Percentiles rank a stretch among this genome's conserved stretches.
phyloP scores from a whole-genome alignment of 495 filamentous ascomycete genomes.

The Xylaria scruposa region DNA sequence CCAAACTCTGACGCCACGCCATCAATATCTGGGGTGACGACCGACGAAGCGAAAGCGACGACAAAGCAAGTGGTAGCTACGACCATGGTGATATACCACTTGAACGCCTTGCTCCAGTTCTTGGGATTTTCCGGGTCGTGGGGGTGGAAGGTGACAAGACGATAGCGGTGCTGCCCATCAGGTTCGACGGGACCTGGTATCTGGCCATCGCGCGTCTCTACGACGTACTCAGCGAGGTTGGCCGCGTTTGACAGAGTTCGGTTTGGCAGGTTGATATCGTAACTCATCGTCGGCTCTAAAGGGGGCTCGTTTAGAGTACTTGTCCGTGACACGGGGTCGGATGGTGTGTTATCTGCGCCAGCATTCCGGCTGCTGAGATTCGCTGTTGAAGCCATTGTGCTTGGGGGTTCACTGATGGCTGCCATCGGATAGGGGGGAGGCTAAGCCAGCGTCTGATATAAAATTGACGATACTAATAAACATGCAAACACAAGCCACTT shows the following conservation, averaged over 20 bases:
- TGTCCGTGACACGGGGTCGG: slow-evolving; percentile 2
- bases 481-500: neutral
- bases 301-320: slow-evolving; percentile 17
- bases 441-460: neutral
- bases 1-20: slow-evolving; percentile 65
- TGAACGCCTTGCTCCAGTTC: slow-evolving; percentile 68
- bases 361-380: neutral
- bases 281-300: slow-evolving; percentile 15
- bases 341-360: neutral
- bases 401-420: neutral
- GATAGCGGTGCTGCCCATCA: slow-evolving; percentile 64
- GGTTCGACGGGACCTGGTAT: slow-evolving; percentile 65
- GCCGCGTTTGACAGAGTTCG: slow-evolving; percentile 66
- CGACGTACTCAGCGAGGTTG: slow-evolving; percentile 68
- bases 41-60: slow-evolving; percentile 67
- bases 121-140: slow-evolving; percentile 72
- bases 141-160: slow-evolving; percentile 74
- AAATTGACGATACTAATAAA: neutral
- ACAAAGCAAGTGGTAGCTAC: slow-evolving; percentile 70
- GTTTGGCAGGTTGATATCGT: slow-evolving; percentile 64
- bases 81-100: slow-evolving; percentile 74
- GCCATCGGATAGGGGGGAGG: neutral
- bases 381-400: slow-evolving; percentile 1
- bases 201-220: slow-evolving; percentile 64
- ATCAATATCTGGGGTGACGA: slow-evolving; percentile 72